Evolutionary conservation across 2,329 filamentous ascomycete species (phyloP), one percentile per base, ranked within the genome.

Genomic region (Hypocrella siamensis): DNA sequence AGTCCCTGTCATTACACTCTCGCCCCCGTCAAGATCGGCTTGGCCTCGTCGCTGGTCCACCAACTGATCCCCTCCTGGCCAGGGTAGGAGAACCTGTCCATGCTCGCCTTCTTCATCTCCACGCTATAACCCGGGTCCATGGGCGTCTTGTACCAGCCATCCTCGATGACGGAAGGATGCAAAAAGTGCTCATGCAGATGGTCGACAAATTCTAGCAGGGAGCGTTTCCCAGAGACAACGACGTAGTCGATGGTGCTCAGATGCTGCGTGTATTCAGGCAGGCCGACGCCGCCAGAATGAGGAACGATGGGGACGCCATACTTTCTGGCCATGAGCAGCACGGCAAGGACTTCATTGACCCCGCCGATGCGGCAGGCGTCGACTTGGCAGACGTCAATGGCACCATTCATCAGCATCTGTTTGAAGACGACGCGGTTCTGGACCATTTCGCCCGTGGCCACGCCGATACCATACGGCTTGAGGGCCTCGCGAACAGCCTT

Each of bases 351-450:
- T 58, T 93, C 85, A 57, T 93, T 93, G 28, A 93, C 82, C 39
- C 85, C 84, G 26, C 85, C 85, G 43, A 93, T 69, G 17, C 85
- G 77, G 62, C 84, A 93, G 3, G 85, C 85, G 46, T 93, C 85
- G 44, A 90, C 80, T 56, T 93, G 85, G 52, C 83, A 84, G 15
- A 93, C 74, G 47, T 90, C 84, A 44, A 93, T 82, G 38, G 84
- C 82, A 31, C 79, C 79, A 3, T 73, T 64, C 51, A 77, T 71
- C 31, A 93, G 69, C 38, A 93, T 70, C 58, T 93, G 85, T 67
- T 93, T 93, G 71, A 93, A 93, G 46, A 93, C 73, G 41, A 93
- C 81, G 25, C 85, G 75, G 63, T 93, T 93, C 62, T 93, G 85
- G 61, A 83, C 90, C 83, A 93, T 92, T 61, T 93, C 85, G 40